Base-by-base conservation (phyloP, 2,329 filamentous ascomycete species). In the Elsinoe necatrix region DNA sequence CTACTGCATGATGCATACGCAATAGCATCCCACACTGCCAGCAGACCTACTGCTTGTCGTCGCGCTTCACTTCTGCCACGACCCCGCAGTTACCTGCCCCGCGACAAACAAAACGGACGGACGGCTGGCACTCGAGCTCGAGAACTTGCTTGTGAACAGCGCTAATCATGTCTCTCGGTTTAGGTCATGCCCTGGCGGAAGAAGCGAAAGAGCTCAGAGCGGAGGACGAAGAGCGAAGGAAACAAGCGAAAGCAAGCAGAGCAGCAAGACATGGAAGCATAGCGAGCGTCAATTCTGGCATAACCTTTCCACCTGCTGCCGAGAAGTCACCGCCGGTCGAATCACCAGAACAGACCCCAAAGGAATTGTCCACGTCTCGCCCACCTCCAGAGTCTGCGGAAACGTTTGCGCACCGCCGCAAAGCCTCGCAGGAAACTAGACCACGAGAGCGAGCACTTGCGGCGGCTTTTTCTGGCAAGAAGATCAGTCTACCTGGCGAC, bases 401-500 rank as follows among this genome's bases (percentile, higher is more conserved):
- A 16, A 47, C 54, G 7, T 56, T 56, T 35, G 54, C 54, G 12
- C 54, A 56, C 20, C 39, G 54, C 11, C 54, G 54, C 29, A 56
- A 56, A 23, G 29, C 41, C 6, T 56, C 54, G 23, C 23, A 52
- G 29, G 48, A 54, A 16, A 57, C 37, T 4, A 54, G 34, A 37
- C 21, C 47, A 3, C 48, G 56, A 18, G 27, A 34, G 25, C 29
- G 61, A 27, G 66, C 67, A 8, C 69, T 68, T 64, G 59, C 67
- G 31, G 61, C 63, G 2, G 63, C 65, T 1, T 67, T 62, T 57
- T 64, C 64, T 27, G 61, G 56, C 18, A 56, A 55, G 11, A 64
- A 64, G 39, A 63, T 68, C 9, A 59, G 61, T 25, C 60, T 71
- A n/a, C 69, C 69, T 6, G 69, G 69, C 16, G 69, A 71, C 58